Base-by-base conservation (phyloP, 1,284 basidiomycete genomes). In the Apiotrichum akiyoshidainum region DNA sequence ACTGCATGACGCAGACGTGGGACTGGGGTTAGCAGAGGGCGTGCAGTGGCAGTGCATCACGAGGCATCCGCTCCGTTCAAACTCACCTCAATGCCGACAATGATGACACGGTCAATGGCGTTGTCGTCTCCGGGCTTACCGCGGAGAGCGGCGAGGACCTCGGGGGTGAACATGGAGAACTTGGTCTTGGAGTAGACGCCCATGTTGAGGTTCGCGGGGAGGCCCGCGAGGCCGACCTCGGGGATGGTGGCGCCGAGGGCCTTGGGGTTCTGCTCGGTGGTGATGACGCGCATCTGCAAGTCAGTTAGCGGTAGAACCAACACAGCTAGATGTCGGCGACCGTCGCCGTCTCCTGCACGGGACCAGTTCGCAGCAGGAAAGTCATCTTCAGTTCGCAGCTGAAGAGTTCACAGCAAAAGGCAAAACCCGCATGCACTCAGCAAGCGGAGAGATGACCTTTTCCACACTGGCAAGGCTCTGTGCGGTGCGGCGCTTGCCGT, bases 1-100 rank as follows among this genome's bases (percentile, higher is more conserved):
- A 89, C 77, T 94, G 91, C 5, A 90, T 81, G 11, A 96, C 85
- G 70, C 93, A 97, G 59, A 97, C 86, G 68, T 96, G 93, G 2
- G 88, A 84, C 88, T 74, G 46, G 1, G 9, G 47, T 37, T 39
- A 40, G 37, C 37, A 16, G 12, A 37, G 37, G 14, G 34, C 9
- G 13, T 10, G 17, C n/a, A 12, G 47, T 19, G n/a, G 31, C 4
- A n/a, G 7, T 21, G 40, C 2, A 41, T 2, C 13, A 17, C 16
- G 8, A 41, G 6, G n/a, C n/a, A n/a, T n/a, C n/a, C n/a, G n/a
- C 26, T 31, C 26, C 26, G 26, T 3, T 11, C 2, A 0, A 17
- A 44, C 70, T 57, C 42, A 70, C 72, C 64, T 93, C 91, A 59
- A 94, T 92, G 34, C 92, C 92, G 67, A 92, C 85, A 6, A 96